phyloP scores from a whole-genome alignment of 2,329 filamentous ascomycete species.

The Orbilia oligospora region DNA sequence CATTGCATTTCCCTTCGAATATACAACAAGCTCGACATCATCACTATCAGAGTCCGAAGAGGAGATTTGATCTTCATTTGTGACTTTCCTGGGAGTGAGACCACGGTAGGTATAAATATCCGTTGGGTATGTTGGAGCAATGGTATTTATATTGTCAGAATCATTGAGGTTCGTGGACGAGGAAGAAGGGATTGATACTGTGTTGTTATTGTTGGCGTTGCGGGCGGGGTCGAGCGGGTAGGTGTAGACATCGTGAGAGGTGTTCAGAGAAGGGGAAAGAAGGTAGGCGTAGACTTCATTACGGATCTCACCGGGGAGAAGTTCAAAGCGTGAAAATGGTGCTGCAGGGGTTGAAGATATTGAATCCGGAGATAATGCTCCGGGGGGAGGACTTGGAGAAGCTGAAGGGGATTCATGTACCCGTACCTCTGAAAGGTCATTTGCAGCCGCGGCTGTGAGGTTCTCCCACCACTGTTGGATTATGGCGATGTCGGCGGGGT shows the following conservation, averaged over 20 bases:
- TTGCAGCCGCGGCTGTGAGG: not conserved
- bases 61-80: not conserved
- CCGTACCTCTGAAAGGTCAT: not conserved
- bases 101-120: slow-evolving; percentile 26
- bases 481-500: slow-evolving; percentile 14
- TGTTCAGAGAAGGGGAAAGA: slow-evolving; percentile 39
- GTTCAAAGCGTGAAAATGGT: slow-evolving; percentile 37
- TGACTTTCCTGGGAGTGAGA: not conserved
- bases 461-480: slow-evolving; percentile 25
- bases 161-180: not conserved
- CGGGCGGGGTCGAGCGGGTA: slow-evolving; percentile 24
- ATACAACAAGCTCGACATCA: slow-evolving; percentile 34
- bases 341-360: not conserved
- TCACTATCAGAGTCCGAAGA: slow-evolving; percentile 32
- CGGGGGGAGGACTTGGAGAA: not conserved
- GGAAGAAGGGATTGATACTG: not conserved
- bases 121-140: slow-evolving; percentile 11
- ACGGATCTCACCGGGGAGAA: slow-evolving; percentile 50
- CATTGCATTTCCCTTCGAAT: slow-evolving; percentile 13
- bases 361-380: not conserved
- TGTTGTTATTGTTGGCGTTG: slow-evolving; percentile 31
- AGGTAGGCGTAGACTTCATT: slow-evolving; percentile 57
- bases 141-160: not conserved
- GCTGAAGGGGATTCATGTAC: not conserved
- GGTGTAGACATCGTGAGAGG: slow-evolving; percentile 31